Conservation (phyloP, 805 yeast species). For the Metschnikowia santaceciliae region DNA sequence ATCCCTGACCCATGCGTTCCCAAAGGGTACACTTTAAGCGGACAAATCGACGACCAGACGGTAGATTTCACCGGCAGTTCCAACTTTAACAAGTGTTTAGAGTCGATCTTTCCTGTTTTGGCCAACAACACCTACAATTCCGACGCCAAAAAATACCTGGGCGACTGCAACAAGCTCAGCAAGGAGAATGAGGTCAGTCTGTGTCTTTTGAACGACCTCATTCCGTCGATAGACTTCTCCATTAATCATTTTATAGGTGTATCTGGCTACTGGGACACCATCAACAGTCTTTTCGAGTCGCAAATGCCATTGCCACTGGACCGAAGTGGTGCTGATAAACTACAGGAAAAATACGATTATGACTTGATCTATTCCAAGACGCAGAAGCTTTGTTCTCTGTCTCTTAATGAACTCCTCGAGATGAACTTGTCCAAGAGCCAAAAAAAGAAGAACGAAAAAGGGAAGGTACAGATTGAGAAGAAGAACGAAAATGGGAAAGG, state of each 20-base stretch:
- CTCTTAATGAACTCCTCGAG: conserved; percentile 33
- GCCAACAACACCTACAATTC: conserved; percentile 27
- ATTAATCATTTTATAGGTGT: conserved; percentile 58
- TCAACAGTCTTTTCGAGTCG: conserved; percentile 42
- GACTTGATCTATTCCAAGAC: conserved; percentile 42
- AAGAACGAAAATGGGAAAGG: too few relatives aligned
- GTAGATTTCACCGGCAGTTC: conserved; percentile 50
- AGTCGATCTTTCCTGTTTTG: conserved; percentile 44
- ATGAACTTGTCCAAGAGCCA: conserved; percentile 30
- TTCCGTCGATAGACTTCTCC: conserved; percentile 57
- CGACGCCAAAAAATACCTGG: conserved; percentile 17
- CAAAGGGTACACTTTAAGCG: conserved; percentile 32
- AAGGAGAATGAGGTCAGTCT: conserved; percentile 34
- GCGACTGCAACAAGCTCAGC: conserved; percentile 30
- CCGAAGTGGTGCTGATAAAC: conserved; percentile 12
- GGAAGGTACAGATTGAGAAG: too few relatives aligned
- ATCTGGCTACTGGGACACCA: conserved; percentile 64
- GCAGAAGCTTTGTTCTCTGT: conserved; percentile 42
- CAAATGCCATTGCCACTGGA: background rate
- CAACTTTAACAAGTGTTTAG: conserved; percentile 46
- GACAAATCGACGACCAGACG: conserved; percentile 22
- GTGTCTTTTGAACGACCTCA: conserved; percentile 49
- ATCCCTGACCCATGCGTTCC: conserved; percentile 59
- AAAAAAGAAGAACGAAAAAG: too few relatives aligned
- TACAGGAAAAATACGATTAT: conserved; percentile 40